A percentile compares a stretch with the other conserved stretches of the same genome.
Evolutionary conservation across 768 basidiomycete species (phyloP).

Genomic region (Boletus subcaerulescens): DNA sequence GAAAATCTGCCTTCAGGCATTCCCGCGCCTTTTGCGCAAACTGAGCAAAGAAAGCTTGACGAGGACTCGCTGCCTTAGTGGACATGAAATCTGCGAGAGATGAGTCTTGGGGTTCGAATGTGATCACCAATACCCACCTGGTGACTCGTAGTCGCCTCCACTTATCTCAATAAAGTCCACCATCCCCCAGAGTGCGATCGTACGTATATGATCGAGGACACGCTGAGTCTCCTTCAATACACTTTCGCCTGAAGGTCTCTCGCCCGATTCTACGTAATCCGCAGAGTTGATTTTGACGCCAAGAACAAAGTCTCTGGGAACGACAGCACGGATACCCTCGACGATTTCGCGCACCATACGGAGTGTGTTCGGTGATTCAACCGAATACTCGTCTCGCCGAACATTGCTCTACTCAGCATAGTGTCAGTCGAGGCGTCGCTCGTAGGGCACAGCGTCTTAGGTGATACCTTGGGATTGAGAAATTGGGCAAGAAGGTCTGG

Average conservation of each 20-base stretch:
- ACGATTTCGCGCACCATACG: slow-evolving; percentile 57
- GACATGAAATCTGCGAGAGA: slow-evolving; percentile 44
- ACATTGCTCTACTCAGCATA: slow-evolving; percentile 40
- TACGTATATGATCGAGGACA: slow-evolving; percentile 57
- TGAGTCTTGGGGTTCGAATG: background rate
- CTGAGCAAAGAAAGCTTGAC: slow-evolving; percentile 70
- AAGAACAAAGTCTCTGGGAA: slow-evolving; percentile 60
- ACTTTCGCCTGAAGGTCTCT: slow-evolving; percentile 32
- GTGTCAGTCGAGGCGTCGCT: slow-evolving; percentile 19
- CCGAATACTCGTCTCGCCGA: slow-evolving; percentile 61
- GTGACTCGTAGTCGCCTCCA: slow-evolving; percentile 82
- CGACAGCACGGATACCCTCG: slow-evolving; percentile 48
- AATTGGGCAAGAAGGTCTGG: slow-evolving; percentile 79
- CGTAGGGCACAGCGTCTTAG: background rate
- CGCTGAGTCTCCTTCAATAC: slow-evolving; percentile 27
- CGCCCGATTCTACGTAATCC: slow-evolving; percentile 54
- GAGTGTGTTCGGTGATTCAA: slow-evolving; percentile 42
- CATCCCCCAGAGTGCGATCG: slow-evolving; percentile 59
- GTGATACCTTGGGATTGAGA: slow-evolving; percentile 62
- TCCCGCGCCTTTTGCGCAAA: slow-evolving; percentile 60
- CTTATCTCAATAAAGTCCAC: slow-evolving; percentile 88
- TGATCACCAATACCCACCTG: slow-evolving; percentile 42
- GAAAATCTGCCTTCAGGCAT: slow-evolving; percentile 37
- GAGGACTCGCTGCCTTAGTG: slow-evolving; percentile 25
- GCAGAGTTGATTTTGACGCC: slow-evolving; percentile 80